A percentile compares a stretch with the other conserved stretches of the same genome.
Evolutionary conservation across 2,329 filamentous ascomycete species (phyloP).

Genomic region (Hymenoscyphus scutula): DNA sequence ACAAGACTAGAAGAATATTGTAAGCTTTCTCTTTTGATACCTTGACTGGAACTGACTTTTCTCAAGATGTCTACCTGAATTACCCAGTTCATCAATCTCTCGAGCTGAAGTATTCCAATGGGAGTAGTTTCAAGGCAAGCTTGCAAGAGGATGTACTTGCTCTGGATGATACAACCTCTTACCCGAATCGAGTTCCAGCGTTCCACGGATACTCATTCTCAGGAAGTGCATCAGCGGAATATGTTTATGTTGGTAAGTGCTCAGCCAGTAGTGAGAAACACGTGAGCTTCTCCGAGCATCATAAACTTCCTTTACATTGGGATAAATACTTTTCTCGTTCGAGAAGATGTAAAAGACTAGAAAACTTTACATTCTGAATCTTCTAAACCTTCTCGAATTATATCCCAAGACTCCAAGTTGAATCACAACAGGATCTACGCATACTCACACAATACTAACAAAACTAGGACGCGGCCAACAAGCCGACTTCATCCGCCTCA

Average conservation of each 20-base stretch:
- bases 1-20: conserved; percentile 2
- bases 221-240: conserved; percentile 7
- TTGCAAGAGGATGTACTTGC: background rate
- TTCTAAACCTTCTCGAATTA: too few species aligned
- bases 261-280: conserved; percentile 47
- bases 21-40: background rate
- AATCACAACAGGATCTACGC: too few species aligned
- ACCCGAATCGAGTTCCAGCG: conserved; percentile 5
- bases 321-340: too few species aligned
- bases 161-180: background rate
- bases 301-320: too few species aligned
- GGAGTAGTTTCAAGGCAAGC: background rate
- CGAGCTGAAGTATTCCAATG: background rate
- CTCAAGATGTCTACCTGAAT: background rate
- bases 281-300: too few species aligned
- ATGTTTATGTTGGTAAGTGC: conserved; percentile 16
- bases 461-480: background rate
- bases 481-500: conserved; percentile 33
- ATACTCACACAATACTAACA: background rate
- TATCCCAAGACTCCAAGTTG: too few species aligned
- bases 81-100: background rate
- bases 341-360: too few species aligned
- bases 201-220: conserved; percentile 6
- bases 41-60: background rate
- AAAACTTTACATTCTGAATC: too few species aligned